Conservation (phyloP, 1,139 yeast species). For the Yarrowia galli region DNA sequence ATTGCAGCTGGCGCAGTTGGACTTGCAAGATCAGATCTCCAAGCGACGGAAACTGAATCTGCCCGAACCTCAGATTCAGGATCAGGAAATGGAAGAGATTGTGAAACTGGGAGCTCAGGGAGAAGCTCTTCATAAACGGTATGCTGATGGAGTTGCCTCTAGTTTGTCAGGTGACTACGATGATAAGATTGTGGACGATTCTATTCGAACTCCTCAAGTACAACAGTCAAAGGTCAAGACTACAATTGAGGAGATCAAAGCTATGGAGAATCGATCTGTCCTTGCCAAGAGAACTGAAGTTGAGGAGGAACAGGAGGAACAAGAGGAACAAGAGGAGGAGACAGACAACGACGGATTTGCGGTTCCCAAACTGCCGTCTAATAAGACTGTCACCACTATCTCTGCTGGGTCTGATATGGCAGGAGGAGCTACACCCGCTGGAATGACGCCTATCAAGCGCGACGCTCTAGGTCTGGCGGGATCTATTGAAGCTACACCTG, state of each 20-base stretch:
- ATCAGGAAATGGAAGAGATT: conserved; percentile 50
- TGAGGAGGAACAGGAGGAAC: no score
- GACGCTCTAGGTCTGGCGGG: conserved; percentile 45
- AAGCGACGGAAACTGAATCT: conserved; percentile 64
- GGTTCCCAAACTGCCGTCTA: conserved; percentile 2
- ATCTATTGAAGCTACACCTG: conserved; percentile 43
- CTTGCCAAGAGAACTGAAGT: background rate
- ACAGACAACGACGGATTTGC: conserved; percentile 5
- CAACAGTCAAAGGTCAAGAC: conserved; percentile 14
- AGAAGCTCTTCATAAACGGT: conserved; percentile 43
- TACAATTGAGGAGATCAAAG: conserved; percentile 25
- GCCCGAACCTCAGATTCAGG: conserved; percentile 59
- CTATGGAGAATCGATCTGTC: conserved; percentile 29
- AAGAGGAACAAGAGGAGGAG: background rate
- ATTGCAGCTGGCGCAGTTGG: conserved; percentile 49
- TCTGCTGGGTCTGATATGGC: conserved; percentile 40
- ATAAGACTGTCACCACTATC: background rate
- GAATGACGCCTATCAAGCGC: conserved; percentile 40
- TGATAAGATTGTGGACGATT: conserved; percentile 24
- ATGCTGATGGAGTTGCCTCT: conserved; percentile 39
- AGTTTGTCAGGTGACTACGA: conserved; percentile 14
- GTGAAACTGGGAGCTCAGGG: conserved; percentile 48
- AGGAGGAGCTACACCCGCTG: conserved; percentile 33
- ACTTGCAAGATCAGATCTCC: conserved; percentile 52
- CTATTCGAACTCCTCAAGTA: conserved; percentile 18